Base-by-base conservation (phyloP, 441 rosid species). In the Brassica hybrid region DNA sequence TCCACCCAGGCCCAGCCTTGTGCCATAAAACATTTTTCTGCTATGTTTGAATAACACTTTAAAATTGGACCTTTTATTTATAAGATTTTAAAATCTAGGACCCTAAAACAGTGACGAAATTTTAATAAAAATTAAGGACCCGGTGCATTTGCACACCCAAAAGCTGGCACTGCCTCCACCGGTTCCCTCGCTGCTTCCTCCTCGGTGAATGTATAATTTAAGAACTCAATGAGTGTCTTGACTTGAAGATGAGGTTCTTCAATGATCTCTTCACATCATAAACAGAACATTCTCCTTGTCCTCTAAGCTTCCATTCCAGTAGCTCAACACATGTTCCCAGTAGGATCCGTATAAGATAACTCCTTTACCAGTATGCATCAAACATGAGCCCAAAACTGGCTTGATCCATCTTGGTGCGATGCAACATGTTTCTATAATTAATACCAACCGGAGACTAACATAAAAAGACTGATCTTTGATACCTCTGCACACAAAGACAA, bases 301-400 rank as follows among this genome's bases (percentile, higher is more conserved):
- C 71, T 88, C 87, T 16, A 81, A 34, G 77, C 90, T 87, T 10
- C 69, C 81, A 67, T 81, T 83, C 90, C 90, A 85, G 16, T 82
- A 86, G 10, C 76, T 81, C 68, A 87, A 66, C 16, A 81, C 83
- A 56, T 87, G 90, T 71, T 89, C 92, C 85, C 91, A 88, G 59
- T 80, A 89, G 0, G 92, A 90, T 21, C 92, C 96, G n/a, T 65
- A 84, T 21, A 74, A 50, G 27, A 69, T 66, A 72, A 84, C 79
- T 12, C 94, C 93, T 5, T 71, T 79, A 38, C 87, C n/a, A 82
- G 38, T 83, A 85, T 17, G 19, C 78, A 18, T 83, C 85, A 7
- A 85, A 81, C 36, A 81, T 63, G 7, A 77, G 79, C 36, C 84
- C 81, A 5, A 88, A 82, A 1, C 81, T 27, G 38, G 72, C 72